A percentile compares a stretch with the other conserved stretches of the same genome.
phyloP scores from a whole-genome alignment of 2,329 filamentous ascomycete species.

The Aspergillus fumigatiaffinis region DNA sequence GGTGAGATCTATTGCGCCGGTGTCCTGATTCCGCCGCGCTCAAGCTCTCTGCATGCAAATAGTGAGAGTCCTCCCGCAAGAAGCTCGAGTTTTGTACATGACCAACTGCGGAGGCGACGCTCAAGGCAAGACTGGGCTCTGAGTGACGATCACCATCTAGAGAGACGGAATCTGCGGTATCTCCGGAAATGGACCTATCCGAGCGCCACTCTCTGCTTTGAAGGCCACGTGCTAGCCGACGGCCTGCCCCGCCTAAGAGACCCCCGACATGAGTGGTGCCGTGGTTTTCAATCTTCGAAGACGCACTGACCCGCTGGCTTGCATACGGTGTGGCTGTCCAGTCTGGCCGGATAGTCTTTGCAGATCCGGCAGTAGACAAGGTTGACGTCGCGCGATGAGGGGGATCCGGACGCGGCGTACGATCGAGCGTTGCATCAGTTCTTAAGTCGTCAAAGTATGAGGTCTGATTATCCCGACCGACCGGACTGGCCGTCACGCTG shows the following conservation, averaged over 20 bases:
- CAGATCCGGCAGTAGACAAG: conserved; percentile 45
- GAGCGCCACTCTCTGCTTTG: conserved; percentile 36
- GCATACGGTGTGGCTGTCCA: conserved; percentile 21
- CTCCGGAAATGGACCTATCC: conserved; percentile 32
- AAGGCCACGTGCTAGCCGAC: conserved; percentile 32
- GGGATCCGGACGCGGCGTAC: conserved; percentile 33
- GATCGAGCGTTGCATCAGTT: conserved; percentile 18
- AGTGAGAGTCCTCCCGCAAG: conserved; percentile 22
- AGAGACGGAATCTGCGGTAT: conserved; percentile 32
- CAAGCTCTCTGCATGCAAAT: conserved; percentile 10
- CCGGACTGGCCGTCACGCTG: conserved; percentile 68
- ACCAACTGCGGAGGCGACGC: conserved; percentile 42
- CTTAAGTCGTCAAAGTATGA: conserved; percentile 34
- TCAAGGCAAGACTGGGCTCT: conserved; percentile 43
- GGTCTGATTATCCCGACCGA: conserved; percentile 34
- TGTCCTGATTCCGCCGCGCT: conserved; percentile 19
- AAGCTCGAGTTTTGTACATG: conserved; percentile 39
- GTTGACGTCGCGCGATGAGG: conserved; percentile 40
- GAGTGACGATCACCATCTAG: conserved; percentile 35
- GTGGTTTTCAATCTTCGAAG: conserved; percentile 27
- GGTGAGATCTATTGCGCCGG: conserved; percentile 36
- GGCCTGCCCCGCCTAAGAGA: conserved; percentile 39
- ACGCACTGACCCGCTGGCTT: conserved; percentile 23
- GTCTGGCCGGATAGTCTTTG: conserved; percentile 41
- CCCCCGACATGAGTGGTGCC: conserved; percentile 34